phyloP scores from a whole-genome alignment of 345 rosid genomes.

The Carallia pectinifolia region DNA sequence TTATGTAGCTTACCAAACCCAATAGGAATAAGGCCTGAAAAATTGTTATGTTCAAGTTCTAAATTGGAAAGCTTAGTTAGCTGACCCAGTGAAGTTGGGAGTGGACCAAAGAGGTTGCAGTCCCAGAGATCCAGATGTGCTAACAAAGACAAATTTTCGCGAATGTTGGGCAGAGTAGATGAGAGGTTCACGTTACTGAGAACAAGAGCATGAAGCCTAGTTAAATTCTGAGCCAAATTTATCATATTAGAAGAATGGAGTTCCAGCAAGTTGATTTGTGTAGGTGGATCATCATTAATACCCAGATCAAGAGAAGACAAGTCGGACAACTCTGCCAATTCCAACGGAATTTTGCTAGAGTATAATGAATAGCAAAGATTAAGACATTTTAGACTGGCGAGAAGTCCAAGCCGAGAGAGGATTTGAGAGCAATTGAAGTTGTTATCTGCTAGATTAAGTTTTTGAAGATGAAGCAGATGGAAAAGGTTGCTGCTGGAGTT shows the following conservation, averaged over 20 bases:
- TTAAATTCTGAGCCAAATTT: neutral
- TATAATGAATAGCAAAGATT: neutral
- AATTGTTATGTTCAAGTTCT: neutral
- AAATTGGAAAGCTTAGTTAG: neutral
- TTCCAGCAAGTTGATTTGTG: neutral
- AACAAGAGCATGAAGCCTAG: neutral
- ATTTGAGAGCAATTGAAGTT: slow-evolving; percentile 16
- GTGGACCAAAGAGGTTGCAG: neutral
- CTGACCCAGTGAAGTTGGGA: neutral
- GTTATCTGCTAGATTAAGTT: slow-evolving; percentile 13
- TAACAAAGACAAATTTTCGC: neutral
- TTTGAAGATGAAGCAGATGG: slow-evolving; percentile 14
- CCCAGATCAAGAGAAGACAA: slow-evolving; percentile 9
- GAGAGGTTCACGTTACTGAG: neutral
- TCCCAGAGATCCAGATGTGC: neutral
- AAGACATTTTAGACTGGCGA: slow-evolving; percentile 7
- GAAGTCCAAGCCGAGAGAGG: neutral
- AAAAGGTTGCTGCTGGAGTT: slow-evolving; percentile 18
- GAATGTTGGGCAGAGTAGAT: neutral
- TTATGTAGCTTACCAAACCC: neutral
- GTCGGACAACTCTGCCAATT: slow-evolving; percentile 2
- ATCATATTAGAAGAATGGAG: neutral
- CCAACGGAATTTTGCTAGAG: slow-evolving; percentile 14
- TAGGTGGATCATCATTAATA: neutral
- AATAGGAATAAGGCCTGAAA: neutral